Conservation (phyloP, 306 rosid genomes). For the Vigna reflexopilosa region DNA sequence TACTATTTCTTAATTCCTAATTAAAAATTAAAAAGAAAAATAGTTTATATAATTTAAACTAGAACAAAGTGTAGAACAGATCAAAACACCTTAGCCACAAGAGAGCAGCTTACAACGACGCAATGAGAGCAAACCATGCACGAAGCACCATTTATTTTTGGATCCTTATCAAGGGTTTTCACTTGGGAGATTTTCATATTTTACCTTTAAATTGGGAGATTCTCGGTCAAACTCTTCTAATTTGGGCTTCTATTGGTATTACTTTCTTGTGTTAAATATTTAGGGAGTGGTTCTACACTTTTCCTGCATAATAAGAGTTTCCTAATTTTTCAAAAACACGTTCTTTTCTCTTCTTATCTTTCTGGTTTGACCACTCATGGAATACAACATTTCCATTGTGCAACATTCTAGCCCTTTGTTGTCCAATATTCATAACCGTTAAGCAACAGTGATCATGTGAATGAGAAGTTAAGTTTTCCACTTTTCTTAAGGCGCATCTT, state of each 20-base stretch:
- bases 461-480: background rate
- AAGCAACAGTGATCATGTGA: background rate
- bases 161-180: slow-evolving; percentile 13
- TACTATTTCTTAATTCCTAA: no score
- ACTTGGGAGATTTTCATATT: background rate
- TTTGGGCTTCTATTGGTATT: background rate
- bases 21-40: no score
- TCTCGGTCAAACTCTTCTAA: background rate
- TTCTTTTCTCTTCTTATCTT: background rate
- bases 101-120: no score
- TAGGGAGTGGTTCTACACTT: background rate
- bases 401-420: slow-evolving; percentile 2
- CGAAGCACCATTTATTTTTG: background rate
- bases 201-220: background rate
- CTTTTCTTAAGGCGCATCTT: slow-evolving; percentile 1
- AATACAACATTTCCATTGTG: slow-evolving; percentile 4
- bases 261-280: background rate
- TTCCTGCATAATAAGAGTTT: background rate
- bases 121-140: no score
- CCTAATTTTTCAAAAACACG: background rate
- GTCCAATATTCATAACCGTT: background rate
- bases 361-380: slow-evolving; percentile 1
- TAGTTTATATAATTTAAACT: no score
- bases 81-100: no score
- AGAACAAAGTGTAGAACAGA: no score